Percentiles rank a stretch among this genome's conserved stretches.
Evolutionary conservation across 805 yeast species (phyloP).

Genomic region (Maudiozyma bulderi): DNA sequence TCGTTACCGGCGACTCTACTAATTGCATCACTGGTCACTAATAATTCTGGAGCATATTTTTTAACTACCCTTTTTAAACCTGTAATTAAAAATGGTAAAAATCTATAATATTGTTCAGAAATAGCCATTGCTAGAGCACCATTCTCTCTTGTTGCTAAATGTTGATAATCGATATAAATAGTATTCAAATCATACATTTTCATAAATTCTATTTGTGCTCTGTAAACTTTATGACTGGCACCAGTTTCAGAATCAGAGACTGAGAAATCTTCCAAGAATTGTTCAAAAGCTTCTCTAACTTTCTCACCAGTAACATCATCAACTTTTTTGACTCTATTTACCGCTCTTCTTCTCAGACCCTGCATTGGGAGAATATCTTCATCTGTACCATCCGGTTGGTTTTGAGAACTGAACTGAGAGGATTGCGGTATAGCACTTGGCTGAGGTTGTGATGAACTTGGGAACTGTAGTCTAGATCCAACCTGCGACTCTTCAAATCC

Average conservation of each 20-base stretch:
- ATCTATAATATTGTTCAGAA: conserved; percentile 84
- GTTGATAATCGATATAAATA: conserved; percentile 76
- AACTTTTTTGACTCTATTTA: conserved; percentile 72
- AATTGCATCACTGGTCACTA: conserved; percentile 37
- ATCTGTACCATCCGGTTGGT: conserved; percentile 4
- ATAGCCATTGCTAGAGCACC: conserved; percentile 87
- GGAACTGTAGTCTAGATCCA: conserved; percentile 22
- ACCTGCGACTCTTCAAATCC: conserved; percentile 21
- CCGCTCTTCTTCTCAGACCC: conserved; percentile 41
- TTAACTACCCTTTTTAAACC: conserved; percentile 69
- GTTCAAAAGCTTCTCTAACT: conserved; percentile 84
- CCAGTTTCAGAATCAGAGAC: conserved; percentile 29
- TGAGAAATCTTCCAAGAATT: conserved; percentile 60
- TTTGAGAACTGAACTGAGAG: conserved; percentile 20
- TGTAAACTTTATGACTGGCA: conserved; percentile 47
- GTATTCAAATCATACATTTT: conserved; percentile 65
- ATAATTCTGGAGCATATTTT: conserved; percentile 62
- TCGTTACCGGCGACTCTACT: conserved; percentile 12
- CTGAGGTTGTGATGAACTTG: conserved; percentile 23
- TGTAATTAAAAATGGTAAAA: conserved; percentile 70
- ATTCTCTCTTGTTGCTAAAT: conserved; percentile 62
- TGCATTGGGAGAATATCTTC: conserved; percentile 21
- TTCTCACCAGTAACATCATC: conserved; percentile 88
- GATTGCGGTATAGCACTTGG: conserved; percentile 7
- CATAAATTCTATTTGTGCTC: conserved; percentile 77